phyloP scores from a whole-genome alignment of 495 filamentous ascomycete species.

The Lasiosphaeriaceae sp. region DNA sequence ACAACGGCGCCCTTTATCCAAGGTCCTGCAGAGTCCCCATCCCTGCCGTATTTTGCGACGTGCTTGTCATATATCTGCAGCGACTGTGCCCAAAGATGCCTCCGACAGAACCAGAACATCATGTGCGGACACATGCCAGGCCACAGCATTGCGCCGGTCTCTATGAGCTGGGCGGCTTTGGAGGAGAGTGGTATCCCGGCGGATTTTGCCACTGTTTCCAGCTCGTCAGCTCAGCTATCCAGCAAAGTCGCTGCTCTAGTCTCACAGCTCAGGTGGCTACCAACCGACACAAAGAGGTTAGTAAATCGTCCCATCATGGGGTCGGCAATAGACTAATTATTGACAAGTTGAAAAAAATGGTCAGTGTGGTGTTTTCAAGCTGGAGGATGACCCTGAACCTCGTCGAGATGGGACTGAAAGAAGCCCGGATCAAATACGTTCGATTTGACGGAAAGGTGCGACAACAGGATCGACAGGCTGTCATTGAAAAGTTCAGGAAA shows the following conservation, averaged over 20 bases:
- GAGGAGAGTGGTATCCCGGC: neutral
- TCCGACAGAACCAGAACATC: neutral
- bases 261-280: slow-evolving; percentile 10
- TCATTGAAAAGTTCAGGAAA: slow-evolving; percentile 28
- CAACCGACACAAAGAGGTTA: slow-evolving; percentile 25
- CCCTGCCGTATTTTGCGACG: slow-evolving; percentile 2
- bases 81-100: slow-evolving; percentile 9
- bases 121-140: slow-evolving; percentile 26
- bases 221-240: slow-evolving; percentile 7
- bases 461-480: slow-evolving; percentile 28
- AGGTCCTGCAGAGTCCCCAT: neutral
- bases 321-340: neutral
- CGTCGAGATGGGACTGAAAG: slow-evolving; percentile 30
- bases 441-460: slow-evolving; percentile 45
- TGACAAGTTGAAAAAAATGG: neutral
- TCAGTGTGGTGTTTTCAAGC: slow-evolving; percentile 42
- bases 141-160: slow-evolving; percentile 19
- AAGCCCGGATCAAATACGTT: slow-evolving; percentile 24
- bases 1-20: neutral
- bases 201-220: neutral
- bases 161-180: neutral
- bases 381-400: slow-evolving; percentile 45
- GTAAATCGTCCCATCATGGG: neutral
- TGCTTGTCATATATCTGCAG: slow-evolving; percentile 6
- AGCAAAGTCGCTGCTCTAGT: slow-evolving; percentile 28